Base-by-base conservation (phyloP, 2,329 filamentous ascomycete species). In the Diaporthe batatas region DNA sequence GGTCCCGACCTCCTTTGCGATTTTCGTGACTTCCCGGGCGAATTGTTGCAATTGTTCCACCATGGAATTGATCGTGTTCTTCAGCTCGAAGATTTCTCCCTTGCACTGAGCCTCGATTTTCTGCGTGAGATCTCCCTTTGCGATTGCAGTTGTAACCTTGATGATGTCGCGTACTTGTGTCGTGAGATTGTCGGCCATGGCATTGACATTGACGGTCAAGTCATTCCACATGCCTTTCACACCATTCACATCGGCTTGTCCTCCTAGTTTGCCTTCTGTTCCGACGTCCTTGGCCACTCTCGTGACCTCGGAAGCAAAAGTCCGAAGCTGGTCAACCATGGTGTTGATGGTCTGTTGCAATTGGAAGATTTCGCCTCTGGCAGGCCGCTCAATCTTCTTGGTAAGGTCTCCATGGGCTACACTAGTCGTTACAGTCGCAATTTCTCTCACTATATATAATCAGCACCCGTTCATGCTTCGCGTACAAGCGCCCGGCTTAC, bases 21-120 rank as follows among this genome's bases (percentile, higher is more conserved):
- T 93, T 83, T 96, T 97, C 49, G 96, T 98, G 78, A 99, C 96
- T 85, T 98, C 96, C 80, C 95, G 93, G 12, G 96, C 96, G 81
- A 98, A 98, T 80, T 98, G 95, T 80, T 97, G 94, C 72, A 99
- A 87, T 82, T 98, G 96, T 82, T 98, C 96, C 77, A 99, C 96
- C 96, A 99, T 99, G 81, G 94, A 96, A 84, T 99, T 99, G 86
- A 98, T 99, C 59, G 96, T 98, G 74, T 95, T 95, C 84, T 99
- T 99, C 80, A 99, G 92, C 85, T 94, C 94, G 80, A 91, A 93
- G 79, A 95, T 98, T 87, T 96, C 96, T 83, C 93, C 97, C 85
- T 92, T 93, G 84, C 93, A 96, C 79, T 94, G 94, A 74, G 95
- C 95, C 82, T 97, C 94, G 51, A 99, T 96, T 83, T 98, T 98